Conservation (phyloP, 495 filamentous ascomycete species). For the Annulohypoxylon nitens region DNA sequence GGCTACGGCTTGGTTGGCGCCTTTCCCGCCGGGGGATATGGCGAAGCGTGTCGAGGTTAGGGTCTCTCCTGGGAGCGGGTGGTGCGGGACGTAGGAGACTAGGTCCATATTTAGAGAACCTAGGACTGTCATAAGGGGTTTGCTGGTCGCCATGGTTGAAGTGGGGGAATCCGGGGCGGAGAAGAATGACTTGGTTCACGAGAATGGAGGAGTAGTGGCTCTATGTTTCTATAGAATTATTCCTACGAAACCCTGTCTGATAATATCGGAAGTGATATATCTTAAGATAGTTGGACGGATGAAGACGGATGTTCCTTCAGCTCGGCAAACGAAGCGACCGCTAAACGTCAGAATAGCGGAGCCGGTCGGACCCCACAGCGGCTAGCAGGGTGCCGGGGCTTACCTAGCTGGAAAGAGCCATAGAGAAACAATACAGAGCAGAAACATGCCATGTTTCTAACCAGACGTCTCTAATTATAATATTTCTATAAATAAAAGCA, state of each 20-base stretch:
- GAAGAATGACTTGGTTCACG: background rate
- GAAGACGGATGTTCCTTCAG: slow-evolving; percentile 2
- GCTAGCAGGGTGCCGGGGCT: slow-evolving; percentile 10
- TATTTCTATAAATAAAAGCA: background rate
- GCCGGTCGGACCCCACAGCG: slow-evolving; percentile 37
- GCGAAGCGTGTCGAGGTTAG: slow-evolving; percentile 82
- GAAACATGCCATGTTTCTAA: background rate
- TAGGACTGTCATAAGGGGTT: slow-evolving; percentile 75
- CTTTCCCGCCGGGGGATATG: slow-evolving; percentile 90
- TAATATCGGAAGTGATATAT: background rate
- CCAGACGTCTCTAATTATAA: background rate
- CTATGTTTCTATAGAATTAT: background rate
- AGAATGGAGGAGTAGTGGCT: background rate
- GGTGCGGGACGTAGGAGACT: slow-evolving; percentile 84
- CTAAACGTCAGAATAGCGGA: slow-evolving; percentile 47
- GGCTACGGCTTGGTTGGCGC: slow-evolving; percentile 95
- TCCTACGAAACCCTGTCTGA: background rate
- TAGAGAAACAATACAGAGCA: background rate
- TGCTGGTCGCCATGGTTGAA: slow-evolving; percentile 53
- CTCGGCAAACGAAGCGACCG: slow-evolving; percentile 24
- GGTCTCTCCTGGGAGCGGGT: slow-evolving; percentile 88
- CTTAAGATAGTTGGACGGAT: background rate
- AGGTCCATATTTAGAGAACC: slow-evolving; percentile 96
- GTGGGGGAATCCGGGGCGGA: background rate
- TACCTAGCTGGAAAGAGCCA: no score